These are phyloP conservation scores for Lupinus albus DNA, from an alignment of 306 rosid genomes.

Conservation along the genomic window DNA sequence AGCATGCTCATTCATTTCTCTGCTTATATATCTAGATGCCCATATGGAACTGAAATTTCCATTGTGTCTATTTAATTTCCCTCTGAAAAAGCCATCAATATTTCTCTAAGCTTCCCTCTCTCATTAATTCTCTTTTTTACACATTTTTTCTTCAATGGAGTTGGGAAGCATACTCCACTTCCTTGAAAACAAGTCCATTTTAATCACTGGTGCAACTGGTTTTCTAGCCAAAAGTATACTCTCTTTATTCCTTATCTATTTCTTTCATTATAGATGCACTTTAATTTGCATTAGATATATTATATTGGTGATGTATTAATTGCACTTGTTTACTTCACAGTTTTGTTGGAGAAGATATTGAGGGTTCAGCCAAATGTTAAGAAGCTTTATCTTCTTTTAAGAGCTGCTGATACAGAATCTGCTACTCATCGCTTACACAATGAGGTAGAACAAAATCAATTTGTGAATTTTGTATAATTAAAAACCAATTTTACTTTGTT, in stretches of 20 bases:
- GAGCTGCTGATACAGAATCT: conserved; percentile 65
- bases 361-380: conserved; percentile 85
- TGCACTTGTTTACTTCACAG: conserved; percentile 46
- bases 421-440: conserved; percentile 64
- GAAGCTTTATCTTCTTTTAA: conserved; percentile 73
- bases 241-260: background rate
- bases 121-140: background rate
- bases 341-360: conserved; percentile 80
- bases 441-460: conserved; percentile 54
- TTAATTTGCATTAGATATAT: conserved; percentile 3
- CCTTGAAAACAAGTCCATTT: conserved; percentile 60
- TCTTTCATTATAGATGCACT: conserved; percentile 2
- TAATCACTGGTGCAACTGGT: conserved; percentile 81
- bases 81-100: background rate
- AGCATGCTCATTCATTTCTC: conserved; percentile 10
- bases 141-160: conserved; percentile 58
- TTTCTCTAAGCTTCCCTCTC: conserved; percentile 24
- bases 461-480: background rate
- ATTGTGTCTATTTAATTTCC: conserved; percentile 9
- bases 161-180: conserved; percentile 63
- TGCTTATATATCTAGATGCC: conserved; percentile 36
- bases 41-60: conserved; percentile 5
- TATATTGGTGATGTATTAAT: background rate
- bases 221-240: conserved; percentile 71
- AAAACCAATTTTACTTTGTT: background rate